phyloP scores from a whole-genome alignment of 495 filamentous ascomycete species.

The Podospora conica region DNA sequence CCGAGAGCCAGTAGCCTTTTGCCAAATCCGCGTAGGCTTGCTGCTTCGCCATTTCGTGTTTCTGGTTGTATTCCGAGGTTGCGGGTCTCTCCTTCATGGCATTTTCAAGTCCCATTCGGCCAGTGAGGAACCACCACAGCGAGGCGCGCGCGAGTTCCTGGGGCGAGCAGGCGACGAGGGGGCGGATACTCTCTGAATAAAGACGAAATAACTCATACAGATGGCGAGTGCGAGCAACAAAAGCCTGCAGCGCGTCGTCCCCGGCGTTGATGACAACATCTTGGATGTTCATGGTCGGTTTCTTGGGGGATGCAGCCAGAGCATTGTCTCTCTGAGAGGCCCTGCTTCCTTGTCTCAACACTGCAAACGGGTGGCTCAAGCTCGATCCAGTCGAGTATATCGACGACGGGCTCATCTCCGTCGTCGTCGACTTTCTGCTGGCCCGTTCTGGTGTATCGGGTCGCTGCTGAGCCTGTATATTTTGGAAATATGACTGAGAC shows the following conservation, averaged over 20 bases:
- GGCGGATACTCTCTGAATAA: conserved; percentile 64
- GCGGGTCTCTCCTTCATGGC: conserved; percentile 57
- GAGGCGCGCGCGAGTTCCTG: conserved; percentile 63
- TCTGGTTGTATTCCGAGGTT: conserved; percentile 34
- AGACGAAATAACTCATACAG: conserved; percentile 62
- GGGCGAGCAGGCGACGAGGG: conserved; percentile 51
- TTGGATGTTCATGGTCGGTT: conserved; percentile 23
- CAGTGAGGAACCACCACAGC: conserved; percentile 84
- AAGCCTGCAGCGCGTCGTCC: conserved; percentile 61
- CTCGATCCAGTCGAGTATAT: conserved; percentile 22
- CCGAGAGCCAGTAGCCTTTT: conserved; percentile 75
- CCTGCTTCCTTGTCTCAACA: conserved; percentile 20
- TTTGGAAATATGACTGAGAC: conserved; percentile 9
- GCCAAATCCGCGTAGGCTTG: conserved; percentile 75
- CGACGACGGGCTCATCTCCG: conserved; percentile 25
- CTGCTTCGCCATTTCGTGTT: conserved; percentile 42
- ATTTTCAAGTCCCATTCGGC: conserved; percentile 63
- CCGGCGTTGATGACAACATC: conserved; percentile 39
- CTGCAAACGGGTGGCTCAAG: conserved; percentile 22
- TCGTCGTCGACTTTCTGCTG: conserved; percentile 12
- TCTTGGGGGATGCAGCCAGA: conserved; percentile 19
- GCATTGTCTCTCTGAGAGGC: conserved; percentile 20
- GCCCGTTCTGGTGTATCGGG: conserved; percentile 18
- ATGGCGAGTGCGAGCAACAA: conserved; percentile 59
- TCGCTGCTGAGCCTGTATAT: conserved; percentile 5